Evolutionary conservation across 257 asterid genomes (phyloP).

Genomic region (Solanum virginianum): DNA sequence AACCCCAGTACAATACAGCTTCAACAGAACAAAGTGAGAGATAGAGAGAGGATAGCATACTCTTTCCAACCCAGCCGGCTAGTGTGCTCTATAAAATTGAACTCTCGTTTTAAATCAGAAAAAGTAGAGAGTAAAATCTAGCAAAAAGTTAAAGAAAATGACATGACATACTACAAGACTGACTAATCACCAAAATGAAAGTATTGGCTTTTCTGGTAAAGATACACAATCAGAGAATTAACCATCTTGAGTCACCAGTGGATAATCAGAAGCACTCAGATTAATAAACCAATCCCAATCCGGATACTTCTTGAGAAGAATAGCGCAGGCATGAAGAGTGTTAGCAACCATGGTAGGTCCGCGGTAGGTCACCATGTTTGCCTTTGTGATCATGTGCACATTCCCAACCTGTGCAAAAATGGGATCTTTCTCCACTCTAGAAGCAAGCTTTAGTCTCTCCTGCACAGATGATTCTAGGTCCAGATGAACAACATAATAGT

Average conservation of each 20-base stretch:
- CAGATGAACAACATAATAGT: conserved; percentile 79
- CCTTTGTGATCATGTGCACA: conserved; percentile 56
- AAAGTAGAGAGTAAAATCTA: conserved; percentile 35
- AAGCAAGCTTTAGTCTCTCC: conserved; percentile 63
- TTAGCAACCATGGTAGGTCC: conserved; percentile 97
- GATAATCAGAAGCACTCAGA: conserved; percentile 98
- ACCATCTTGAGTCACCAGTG: conserved; percentile 98
- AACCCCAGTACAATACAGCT: neutral
- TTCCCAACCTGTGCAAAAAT: conserved; percentile 49
- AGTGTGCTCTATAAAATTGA: conserved; percentile 35
- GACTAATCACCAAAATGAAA: neutral
- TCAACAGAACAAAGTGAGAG: neutral
- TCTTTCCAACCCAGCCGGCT: conserved; percentile 38
- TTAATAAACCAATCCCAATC: conserved; percentile 99
- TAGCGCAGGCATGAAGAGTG: conserved; percentile 91
- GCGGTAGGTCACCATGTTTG: conserved; percentile 86
- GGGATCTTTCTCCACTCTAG: conserved; percentile 44
- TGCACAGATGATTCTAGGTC: conserved; percentile 71
- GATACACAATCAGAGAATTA: neutral
- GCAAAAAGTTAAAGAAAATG: neutral
- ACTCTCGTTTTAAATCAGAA: conserved; percentile 17
- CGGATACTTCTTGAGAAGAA: conserved; percentile 56
- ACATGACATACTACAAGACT: neutral
- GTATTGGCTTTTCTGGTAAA: neutral
- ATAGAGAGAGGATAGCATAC: conserved; percentile 10